Evolutionary conservation across 208 protist species (phyloP).

Genomic region (Trypanosoma rangeli): DNA sequence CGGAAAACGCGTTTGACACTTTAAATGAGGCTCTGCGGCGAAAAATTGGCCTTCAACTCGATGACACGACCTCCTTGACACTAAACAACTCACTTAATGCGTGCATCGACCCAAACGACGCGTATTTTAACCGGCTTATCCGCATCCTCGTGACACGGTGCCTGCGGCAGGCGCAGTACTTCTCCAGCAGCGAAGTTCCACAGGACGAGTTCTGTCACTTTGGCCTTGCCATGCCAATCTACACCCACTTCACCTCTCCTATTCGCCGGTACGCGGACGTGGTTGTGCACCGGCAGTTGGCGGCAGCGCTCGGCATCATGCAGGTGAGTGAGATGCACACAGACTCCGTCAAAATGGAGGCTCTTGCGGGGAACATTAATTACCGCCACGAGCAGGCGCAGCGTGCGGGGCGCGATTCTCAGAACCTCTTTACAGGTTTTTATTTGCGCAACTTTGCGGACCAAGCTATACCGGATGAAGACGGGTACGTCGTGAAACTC

Average conservation of each 20-base stretch:
- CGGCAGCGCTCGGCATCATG: slow-evolving; percentile 75
- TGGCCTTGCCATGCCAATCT: slow-evolving; percentile 93
- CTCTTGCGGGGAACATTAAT: slow-evolving; percentile 86
- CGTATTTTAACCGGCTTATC: slow-evolving; percentile 92
- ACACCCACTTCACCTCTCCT: slow-evolving; percentile 96
- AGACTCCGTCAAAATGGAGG: slow-evolving; percentile 72
- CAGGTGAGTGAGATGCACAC: slow-evolving; percentile 54
- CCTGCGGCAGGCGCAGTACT: slow-evolving; percentile 94
- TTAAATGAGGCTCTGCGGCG: slow-evolving; percentile 79
- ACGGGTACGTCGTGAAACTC: slow-evolving; percentile 80
- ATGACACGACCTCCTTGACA: slow-evolving; percentile 79
- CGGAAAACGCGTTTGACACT: slow-evolving; percentile 77
- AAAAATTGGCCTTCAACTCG: slow-evolving; percentile 61
- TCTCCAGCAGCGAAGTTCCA: slow-evolving; percentile 79
- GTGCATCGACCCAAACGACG: slow-evolving; percentile 72
- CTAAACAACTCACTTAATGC: slow-evolving; percentile 86
- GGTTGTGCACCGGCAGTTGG: slow-evolving; percentile 92
- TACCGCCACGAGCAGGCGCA: slow-evolving; percentile 92
- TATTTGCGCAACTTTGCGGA: slow-evolving; percentile 83
- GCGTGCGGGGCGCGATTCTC: slow-evolving; percentile 87
- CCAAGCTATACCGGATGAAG: slow-evolving; percentile 74
- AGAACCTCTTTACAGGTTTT: slow-evolving; percentile 92
- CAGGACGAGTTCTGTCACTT: slow-evolving; percentile 92
- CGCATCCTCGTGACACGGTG: slow-evolving; percentile 91
- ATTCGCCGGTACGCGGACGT: slow-evolving; percentile 96